Conservation (phyloP, 108 stramenopile genomes). For the Bacterosira constricta region DNA sequence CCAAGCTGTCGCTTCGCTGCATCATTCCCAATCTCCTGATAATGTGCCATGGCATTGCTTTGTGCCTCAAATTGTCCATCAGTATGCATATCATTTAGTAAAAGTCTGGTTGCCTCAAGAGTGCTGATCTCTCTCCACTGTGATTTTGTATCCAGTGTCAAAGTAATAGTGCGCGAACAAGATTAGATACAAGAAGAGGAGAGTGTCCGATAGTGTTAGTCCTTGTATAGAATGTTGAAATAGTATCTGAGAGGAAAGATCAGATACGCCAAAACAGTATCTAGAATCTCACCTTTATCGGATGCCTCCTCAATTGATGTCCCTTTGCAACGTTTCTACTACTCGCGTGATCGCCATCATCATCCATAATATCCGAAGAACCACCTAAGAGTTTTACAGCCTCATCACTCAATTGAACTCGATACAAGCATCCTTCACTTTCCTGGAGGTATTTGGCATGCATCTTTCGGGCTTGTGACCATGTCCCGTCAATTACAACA, state of each 20-base stretch:
- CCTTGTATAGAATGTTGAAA: too few species aligned
- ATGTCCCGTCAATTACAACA: conserved; percentile 77
- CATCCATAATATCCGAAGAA: neutral
- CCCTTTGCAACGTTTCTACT: conserved; percentile 25
- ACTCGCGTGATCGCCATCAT: conserved; percentile 2
- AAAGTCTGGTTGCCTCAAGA: conserved; percentile 60
- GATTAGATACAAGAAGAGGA: too few species aligned
- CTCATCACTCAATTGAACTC: conserved; percentile 58
- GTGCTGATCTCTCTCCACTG: conserved; percentile 71
- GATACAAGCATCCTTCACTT: conserved; percentile 11
- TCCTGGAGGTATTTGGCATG: conserved; percentile 36
- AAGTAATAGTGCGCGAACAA: too few species aligned
- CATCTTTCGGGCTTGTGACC: conserved; percentile 74
- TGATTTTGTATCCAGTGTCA: neutral
- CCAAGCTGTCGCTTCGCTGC: too few species aligned
- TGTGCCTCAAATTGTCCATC: conserved; percentile 7
- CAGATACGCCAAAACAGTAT: too few species aligned
- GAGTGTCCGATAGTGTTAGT: too few species aligned
- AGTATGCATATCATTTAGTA: conserved; percentile 58
- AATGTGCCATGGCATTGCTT: conserved; percentile 20
- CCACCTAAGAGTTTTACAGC: conserved; percentile 36
- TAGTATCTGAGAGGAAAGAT: too few species aligned
- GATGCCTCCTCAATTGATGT: conserved; percentile 68
- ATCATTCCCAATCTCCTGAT: conserved; percentile 39
- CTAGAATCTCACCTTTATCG: conserved; percentile 52